Evolutionary conservation across 106 monocot species (phyloP), one percentile per base, ranked within the genome.

Genomic region (Dioscorea zingiberensis): DNA sequence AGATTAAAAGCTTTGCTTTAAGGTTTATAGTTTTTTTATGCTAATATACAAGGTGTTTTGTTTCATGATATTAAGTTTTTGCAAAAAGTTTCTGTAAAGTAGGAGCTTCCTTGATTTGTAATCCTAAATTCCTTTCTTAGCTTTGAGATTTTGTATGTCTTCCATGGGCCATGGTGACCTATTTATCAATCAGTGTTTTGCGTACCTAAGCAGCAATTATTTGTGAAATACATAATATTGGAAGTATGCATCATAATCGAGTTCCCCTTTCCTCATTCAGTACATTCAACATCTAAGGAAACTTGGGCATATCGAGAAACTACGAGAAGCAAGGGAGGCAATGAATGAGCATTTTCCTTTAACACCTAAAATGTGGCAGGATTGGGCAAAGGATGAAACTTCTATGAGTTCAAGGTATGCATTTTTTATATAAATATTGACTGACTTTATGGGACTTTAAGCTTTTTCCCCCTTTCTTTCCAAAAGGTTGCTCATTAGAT

Each of bases 341-440:
- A 98, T 93, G 97, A 86, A 76, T 55, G 75, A 73, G 45, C 44
- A 80, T 57, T 98, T 86, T 64, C 92, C 97, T 6, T 73, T 98
- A 38, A 84, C 58, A 60, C 80, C 97, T 16, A 77, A 80, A 66
- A 86, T 98, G 80, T 98, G 92, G 97, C 79, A 77, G 61, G 97
- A 98, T 54, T 93, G 97, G 97, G 69, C 80, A 14, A 86, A 74
- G 24, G 97, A 98, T 59, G 97, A 92, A 67, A 54, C 54, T 53
- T 82, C 84, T 4, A 15, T 92, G 53, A 81, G 60, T 69, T n/a
- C 59, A 48, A 51, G 81, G 94, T 89, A 78, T 23, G 63, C 17
- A 1, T 13, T 48, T 69, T 1, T 54, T 15, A 27, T 64, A 10
- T 18, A 18, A 16, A 17, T 47, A 47, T 47, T 47, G 46, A 13